Evolutionary conservation across 805 yeast species (phyloP).

Genomic region (Teunomyces funiuensis): DNA sequence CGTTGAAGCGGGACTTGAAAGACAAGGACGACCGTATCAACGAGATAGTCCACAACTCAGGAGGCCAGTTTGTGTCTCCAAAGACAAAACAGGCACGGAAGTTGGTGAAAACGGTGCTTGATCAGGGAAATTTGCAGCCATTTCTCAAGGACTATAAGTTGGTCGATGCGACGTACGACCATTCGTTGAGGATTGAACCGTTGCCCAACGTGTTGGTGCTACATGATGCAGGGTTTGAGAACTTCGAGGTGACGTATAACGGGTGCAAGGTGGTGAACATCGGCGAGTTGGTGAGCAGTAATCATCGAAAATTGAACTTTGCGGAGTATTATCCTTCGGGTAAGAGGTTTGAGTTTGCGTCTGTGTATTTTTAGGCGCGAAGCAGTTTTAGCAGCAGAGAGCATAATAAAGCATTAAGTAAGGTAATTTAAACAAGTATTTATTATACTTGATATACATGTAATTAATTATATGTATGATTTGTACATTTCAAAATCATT

Average conservation of each 20-base stretch:
- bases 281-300: conserved; percentile 25
- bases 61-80: conserved; percentile 28
- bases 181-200: conserved; percentile 69
- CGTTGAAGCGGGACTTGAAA: conserved; percentile 13
- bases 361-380: conserved; percentile 36
- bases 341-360: conserved; percentile 51
- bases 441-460: too few species aligned
- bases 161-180: conserved; percentile 68
- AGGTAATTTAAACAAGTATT: too few species aligned
- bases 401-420: too few species aligned
- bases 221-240: conserved; percentile 70
- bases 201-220: conserved; percentile 65
- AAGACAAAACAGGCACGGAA: conserved; percentile 62
- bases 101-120: conserved; percentile 75
- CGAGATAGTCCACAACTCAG: conserved; percentile 19
- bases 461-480: too few species aligned
- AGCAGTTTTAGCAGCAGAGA: too few species aligned
- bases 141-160: conserved; percentile 62
- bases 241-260: conserved; percentile 73
- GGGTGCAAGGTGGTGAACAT: conserved; percentile 81
- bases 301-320: conserved; percentile 51
- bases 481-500: too few species aligned
- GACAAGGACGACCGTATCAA: conserved; percentile 21
- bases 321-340: conserved; percentile 69
- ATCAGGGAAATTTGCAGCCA: conserved; percentile 88